phyloP scores from a whole-genome alignment of 2,329 filamentous ascomycete genomes.

The Thielaviopsis cerberus region DNA sequence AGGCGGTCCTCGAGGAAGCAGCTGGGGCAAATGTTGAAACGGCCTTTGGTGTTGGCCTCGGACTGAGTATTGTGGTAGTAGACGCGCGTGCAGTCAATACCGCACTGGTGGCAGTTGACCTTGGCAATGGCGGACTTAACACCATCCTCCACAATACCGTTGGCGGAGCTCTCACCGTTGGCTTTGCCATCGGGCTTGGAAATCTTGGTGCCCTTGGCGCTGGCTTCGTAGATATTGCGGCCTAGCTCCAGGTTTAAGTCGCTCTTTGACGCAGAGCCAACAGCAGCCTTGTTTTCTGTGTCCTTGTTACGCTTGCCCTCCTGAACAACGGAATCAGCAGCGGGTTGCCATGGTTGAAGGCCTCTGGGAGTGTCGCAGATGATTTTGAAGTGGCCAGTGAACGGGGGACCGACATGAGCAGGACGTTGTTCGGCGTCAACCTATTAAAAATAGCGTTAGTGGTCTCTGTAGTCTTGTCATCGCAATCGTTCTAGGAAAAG shows the following conservation, averaged over 20 bases:
- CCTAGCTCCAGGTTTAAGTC: constrained; percentile 85
- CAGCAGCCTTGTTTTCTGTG: constrained; percentile 56
- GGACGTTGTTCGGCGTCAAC: constrained; percentile 91
- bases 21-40: constrained; percentile 77
- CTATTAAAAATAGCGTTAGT: constrained; percentile 26
- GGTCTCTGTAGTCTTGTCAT: not conserved
- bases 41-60: constrained; percentile 44
- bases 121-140: constrained; percentile 48
- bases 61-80: constrained; percentile 41
- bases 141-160: constrained; percentile 46
- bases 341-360: constrained; percentile 85
- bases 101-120: constrained; percentile 77
- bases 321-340: constrained; percentile 51
- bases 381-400: constrained; percentile 92
- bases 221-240: constrained; percentile 87
- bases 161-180: constrained; percentile 52
- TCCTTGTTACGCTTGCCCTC: constrained; percentile 41
- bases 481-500: not conserved
- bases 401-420: constrained; percentile 86
- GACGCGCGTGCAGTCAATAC: constrained; percentile 61
- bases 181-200: constrained; percentile 51
- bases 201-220: constrained; percentile 57
- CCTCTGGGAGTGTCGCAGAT: constrained; percentile 90
- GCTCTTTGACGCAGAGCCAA: constrained; percentile 48
- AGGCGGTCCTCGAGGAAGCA: constrained; percentile 76